Percentiles rank a stretch among this genome's conserved stretches.
phyloP scores from a whole-genome alignment of 116 monocot genomes.

The Phalaenopsis hybrid region DNA sequence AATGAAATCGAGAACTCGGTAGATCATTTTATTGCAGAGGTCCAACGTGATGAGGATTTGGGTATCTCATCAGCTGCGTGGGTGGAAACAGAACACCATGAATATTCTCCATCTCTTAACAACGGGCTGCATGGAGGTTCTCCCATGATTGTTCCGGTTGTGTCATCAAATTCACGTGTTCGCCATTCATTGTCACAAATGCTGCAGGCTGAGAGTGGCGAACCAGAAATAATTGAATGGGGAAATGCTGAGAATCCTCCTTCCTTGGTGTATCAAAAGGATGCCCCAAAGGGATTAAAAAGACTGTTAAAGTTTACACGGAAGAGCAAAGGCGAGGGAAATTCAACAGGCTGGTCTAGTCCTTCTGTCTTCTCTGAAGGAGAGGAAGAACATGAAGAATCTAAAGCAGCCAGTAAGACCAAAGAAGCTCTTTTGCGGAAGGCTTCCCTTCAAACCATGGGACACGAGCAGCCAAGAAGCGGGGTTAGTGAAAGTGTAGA shows the following conservation, averaged over 20 bases:
- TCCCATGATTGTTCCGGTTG: conserved; percentile 24
- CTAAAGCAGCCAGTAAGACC: conserved; percentile 44
- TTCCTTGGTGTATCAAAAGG: conserved; percentile 87
- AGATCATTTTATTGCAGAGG: conserved; percentile 31
- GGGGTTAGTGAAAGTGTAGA: conserved; percentile 54
- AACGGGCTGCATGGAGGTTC: conserved; percentile 24
- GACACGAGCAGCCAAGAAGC: conserved; percentile 37
- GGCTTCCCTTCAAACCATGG: conserved; percentile 38
- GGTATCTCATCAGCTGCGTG: conserved; percentile 88
- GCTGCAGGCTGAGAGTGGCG: conserved; percentile 74
- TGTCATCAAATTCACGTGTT: conserved; percentile 56
- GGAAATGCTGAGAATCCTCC: conserved; percentile 99
- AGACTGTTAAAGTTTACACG: conserved; percentile 89
- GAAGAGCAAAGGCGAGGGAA: conserved; percentile 69
- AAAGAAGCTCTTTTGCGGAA: conserved; percentile 40
- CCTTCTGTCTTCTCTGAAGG: conserved; percentile 86
- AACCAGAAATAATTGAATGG: conserved; percentile 91
- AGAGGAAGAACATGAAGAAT: conserved; percentile 83
- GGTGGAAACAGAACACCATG: conserved; percentile 65
- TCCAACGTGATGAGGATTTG: conserved; percentile 45
- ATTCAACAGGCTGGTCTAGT: conserved; percentile 47
- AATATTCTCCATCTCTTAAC: conserved; percentile 23
- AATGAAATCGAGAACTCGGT: conserved; percentile 8
- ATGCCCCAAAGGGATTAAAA: conserved; percentile 91
- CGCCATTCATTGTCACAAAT: conserved; percentile 90